Conservation (phyloP, 2,329 filamentous ascomycete genomes). For the Diaporthe vaccinii region DNA sequence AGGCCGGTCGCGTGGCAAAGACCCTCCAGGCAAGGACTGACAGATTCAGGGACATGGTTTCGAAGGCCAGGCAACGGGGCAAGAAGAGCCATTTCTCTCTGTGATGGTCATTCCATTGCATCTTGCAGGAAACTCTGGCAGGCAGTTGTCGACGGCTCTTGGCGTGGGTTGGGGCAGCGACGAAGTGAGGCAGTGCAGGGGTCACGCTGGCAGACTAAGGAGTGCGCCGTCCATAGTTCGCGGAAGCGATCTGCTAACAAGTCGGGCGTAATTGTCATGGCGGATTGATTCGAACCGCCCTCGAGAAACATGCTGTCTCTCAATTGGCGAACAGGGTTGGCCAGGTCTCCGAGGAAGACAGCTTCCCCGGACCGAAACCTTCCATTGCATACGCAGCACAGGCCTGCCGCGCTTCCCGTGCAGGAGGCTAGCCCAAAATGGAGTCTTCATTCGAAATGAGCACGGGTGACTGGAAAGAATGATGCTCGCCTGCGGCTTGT, state of each 20-base stretch:
- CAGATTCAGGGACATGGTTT: not conserved
- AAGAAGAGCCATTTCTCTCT: not conserved
- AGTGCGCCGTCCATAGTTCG: not conserved
- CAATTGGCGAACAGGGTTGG: not conserved
- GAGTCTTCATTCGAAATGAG: constrained; percentile 10
- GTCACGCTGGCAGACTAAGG: constrained; percentile 31
- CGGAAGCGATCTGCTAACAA: constrained; percentile 18
- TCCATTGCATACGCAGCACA: not conserved
- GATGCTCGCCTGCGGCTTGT: not conserved
- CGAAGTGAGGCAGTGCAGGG: constrained; percentile 38
- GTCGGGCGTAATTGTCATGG: constrained; percentile 32
- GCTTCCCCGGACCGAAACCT: not conserved
- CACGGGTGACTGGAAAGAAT: not conserved
- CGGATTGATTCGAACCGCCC: constrained; percentile 21
- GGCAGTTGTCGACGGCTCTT: constrained; percentile 15
- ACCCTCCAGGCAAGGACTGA: not conserved
- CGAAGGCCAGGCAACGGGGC: not conserved
- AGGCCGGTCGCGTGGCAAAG: constrained; percentile 21
- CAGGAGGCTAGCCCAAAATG: constrained; percentile 6
- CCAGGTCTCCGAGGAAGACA: not conserved
- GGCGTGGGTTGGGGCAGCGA: constrained; percentile 29
- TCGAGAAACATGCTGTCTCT: constrained; percentile 11
- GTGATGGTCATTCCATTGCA: not conserved
- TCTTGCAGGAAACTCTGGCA: not conserved
- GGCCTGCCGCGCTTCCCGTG: not conserved